A percentile compares a stretch with the other conserved stretches of the same genome.
Conservation (phyloP, 1,139 yeast genomes). For the Debaryomyces coudertii region DNA sequence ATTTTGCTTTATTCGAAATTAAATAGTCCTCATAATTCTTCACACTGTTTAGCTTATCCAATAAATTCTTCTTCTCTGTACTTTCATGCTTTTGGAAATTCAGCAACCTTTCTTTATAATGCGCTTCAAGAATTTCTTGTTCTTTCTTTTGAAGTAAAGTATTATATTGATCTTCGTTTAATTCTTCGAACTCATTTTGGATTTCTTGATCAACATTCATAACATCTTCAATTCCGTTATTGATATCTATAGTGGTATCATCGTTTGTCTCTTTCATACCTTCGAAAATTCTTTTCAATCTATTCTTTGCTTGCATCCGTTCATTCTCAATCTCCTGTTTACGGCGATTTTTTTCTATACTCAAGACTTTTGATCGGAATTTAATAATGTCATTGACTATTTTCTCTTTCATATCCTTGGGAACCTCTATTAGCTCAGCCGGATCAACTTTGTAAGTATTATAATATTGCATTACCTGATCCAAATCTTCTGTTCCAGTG, state of each 20-base stretch:
- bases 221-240: conserved; percentile 16
- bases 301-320: conserved; percentile 52
- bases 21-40: conserved; percentile 36
- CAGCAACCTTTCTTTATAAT: conserved; percentile 22
- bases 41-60: conserved; percentile 22
- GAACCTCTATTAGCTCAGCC: conserved; percentile 64
- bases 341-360: conserved; percentile 59
- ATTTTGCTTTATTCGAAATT: conserved; percentile 40
- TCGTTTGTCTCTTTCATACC: conserved; percentile 41
- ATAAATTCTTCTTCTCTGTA: conserved; percentile 21
- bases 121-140: conserved; percentile 21
- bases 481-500: conserved; percentile 39
- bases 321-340: conserved; percentile 56
- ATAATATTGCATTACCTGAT: conserved; percentile 39
- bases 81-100: conserved; percentile 23
- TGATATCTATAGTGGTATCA: conserved; percentile 14
- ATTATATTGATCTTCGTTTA: conserved; percentile 42
- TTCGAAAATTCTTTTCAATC: conserved; percentile 54
- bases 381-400: conserved; percentile 61
- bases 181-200: conserved; percentile 27
- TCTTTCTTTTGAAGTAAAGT: conserved; percentile 22
- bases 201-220: conserved; percentile 21
- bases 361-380: conserved; percentile 63
- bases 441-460: conserved; percentile 58
- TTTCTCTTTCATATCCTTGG: conserved; percentile 57